phyloP scores from a whole-genome alignment of 2,329 filamentous ascomycete genomes.

The Neopestalotiopsis sp. region DNA sequence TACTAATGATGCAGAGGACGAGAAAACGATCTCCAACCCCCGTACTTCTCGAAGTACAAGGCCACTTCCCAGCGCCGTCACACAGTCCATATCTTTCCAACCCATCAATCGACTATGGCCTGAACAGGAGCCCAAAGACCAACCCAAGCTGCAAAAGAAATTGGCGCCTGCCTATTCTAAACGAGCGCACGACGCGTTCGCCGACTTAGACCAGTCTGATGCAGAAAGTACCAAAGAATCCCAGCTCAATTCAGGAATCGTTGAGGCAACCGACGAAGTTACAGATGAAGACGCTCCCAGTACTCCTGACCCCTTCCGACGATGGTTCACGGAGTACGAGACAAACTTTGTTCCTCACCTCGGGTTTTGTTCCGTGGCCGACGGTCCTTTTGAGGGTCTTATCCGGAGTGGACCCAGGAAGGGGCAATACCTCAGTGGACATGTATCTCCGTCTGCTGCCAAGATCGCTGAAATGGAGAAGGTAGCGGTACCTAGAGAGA shows the following conservation, averaged over 20 bases:
- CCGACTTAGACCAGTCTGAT: not conserved
- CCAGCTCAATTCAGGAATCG: not conserved
- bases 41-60: too few species aligned
- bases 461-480: conserved; percentile 26
- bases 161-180: conserved; percentile 10
- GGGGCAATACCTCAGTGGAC: conserved; percentile 27
- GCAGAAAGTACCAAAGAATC: not conserved
- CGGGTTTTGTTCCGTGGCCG: conserved; percentile 19
- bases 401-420: conserved; percentile 25
- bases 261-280: not conserved
- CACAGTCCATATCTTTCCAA: not conserved
- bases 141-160: not conserved
- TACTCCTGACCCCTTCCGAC: not conserved
- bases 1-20: not conserved
- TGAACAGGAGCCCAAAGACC: not conserved
- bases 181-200: conserved; percentile 1
- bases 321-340: conserved; percentile 5
- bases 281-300: not conserved
- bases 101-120: conserved; percentile 13
- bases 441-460: conserved; percentile 23
- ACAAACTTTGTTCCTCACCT: not conserved
- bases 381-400: conserved; percentile 32
- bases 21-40: too few species aligned
- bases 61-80: not conserved
- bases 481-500: conserved; percentile 9